Evolutionary conservation across 2,329 filamentous ascomycete genomes (phyloP).

Genomic region (Sclerotinia sclerotiorum): DNA sequence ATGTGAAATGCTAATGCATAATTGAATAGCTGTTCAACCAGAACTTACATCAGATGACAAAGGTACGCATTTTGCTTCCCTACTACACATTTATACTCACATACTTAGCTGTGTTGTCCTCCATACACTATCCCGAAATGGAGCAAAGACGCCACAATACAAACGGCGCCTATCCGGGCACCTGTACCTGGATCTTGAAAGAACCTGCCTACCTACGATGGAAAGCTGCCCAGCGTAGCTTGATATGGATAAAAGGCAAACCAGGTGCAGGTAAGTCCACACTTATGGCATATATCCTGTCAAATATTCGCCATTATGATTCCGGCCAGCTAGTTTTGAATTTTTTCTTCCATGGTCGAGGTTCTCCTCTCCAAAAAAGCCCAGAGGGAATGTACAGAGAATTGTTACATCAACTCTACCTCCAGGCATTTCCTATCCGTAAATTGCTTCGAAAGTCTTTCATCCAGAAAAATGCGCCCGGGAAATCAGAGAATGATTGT

Average conservation of each 20-base stretch:
- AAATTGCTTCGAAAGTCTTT: neutral
- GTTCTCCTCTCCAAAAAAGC: constrained; percentile 40
- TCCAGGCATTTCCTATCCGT: neutral
- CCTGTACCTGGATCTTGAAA: constrained; percentile 41
- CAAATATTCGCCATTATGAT: constrained; percentile 21
- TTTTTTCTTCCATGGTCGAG: constrained; percentile 45
- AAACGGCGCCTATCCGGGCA: constrained; percentile 32
- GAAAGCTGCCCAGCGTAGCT: constrained; percentile 24
- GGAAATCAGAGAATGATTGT: constrained; percentile 8
- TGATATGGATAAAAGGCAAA: constrained; percentile 46
- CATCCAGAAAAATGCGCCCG: neutral
- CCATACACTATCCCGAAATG: constrained; percentile 41
- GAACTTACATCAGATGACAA: neutral
- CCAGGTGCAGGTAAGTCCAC: constrained; percentile 47
- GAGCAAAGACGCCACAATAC: constrained; percentile 35
- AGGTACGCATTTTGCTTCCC: neutral
- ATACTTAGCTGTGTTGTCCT: neutral
- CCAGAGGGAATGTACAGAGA: constrained; percentile 42
- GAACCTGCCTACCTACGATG: constrained; percentile 36
- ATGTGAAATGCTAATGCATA: neutral
- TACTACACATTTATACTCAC: neutral
- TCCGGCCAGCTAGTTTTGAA: neutral
- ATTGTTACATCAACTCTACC: constrained; percentile 38
- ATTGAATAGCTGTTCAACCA: constrained; percentile 6
- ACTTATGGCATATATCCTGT: constrained; percentile 41